Conservation (phyloP, 2,329 filamentous ascomycete genomes). For the Metarhizium robertsii region DNA sequence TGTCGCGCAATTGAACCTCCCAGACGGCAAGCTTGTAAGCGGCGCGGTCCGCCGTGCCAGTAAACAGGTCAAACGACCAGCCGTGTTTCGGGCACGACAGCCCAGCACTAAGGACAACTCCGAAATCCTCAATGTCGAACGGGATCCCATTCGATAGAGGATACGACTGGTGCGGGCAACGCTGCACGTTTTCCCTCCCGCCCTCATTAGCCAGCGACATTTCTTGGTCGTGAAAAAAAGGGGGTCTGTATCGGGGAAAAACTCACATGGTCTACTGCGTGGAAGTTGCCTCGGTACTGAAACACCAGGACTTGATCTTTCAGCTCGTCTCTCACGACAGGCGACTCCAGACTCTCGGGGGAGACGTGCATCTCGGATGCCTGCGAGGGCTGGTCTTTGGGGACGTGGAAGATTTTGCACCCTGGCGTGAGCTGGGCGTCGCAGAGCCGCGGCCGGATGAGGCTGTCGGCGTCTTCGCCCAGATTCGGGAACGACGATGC, state of each 20-base stretch:
- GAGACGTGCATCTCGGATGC: conserved; percentile 20
- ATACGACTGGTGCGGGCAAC: conserved; percentile 59
- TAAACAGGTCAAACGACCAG: conserved; percentile 62
- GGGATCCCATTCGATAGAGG: conserved; percentile 53
- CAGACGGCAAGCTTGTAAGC: conserved; percentile 53
- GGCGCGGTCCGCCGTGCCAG: conserved; percentile 52
- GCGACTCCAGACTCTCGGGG: conserved; percentile 10
- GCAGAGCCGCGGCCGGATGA: conserved; percentile 29
- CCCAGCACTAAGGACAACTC: conserved; percentile 51
- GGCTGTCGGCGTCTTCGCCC: conserved; percentile 25
- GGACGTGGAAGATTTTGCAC: conserved; percentile 51
- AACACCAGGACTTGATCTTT: conserved; percentile 58
- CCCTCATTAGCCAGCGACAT: background rate
- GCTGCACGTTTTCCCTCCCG: conserved; percentile 24
- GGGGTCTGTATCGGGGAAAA: background rate
- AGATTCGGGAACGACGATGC: conserved; percentile 47
- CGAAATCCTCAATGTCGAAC: conserved; percentile 68
- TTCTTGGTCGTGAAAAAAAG: background rate
- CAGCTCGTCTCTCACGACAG: conserved; percentile 19
- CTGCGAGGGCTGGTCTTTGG: conserved; percentile 28
- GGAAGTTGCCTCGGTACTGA: conserved; percentile 51
- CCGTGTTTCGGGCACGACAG: conserved; percentile 59
- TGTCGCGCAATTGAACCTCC: conserved; percentile 47
- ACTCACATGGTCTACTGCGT: conserved; percentile 59
- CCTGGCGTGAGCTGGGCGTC: conserved; percentile 28